A percentile compares a stretch with the other conserved stretches of the same genome.
phyloP scores from a whole-genome alignment of 2,329 filamentous ascomycete species.

The Ceratocystis alfenasii region DNA sequence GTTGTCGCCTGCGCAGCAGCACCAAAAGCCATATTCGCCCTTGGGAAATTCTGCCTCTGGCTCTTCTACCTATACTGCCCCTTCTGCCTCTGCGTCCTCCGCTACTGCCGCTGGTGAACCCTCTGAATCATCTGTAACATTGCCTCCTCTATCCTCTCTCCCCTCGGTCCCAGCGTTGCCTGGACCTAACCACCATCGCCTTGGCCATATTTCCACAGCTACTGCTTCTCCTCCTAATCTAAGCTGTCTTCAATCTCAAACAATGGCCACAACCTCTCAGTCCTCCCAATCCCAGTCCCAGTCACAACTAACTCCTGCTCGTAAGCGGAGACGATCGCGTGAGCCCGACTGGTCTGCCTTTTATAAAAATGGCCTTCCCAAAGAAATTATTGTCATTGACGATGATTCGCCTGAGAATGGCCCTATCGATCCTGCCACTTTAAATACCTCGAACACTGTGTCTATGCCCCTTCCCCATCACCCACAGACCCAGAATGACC shows the following conservation, averaged over 20 bases:
- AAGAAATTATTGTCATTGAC: constrained; percentile 71
- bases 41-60: not conserved
- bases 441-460: constrained; percentile 23
- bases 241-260: constrained; percentile 11
- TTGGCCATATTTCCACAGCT: constrained; percentile 10
- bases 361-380: constrained; percentile 70
- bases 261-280: constrained; percentile 23
- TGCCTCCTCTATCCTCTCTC: constrained; percentile 28
- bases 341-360: constrained; percentile 69
- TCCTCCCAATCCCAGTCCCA: constrained; percentile 24
- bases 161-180: constrained; percentile 18
- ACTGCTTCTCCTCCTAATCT: constrained; percentile 18
- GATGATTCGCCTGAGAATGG: constrained; percentile 57
- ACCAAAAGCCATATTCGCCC: constrained; percentile 19
- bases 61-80: constrained; percentile 24
- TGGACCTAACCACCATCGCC: constrained; percentile 16
- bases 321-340: constrained; percentile 47
- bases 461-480: constrained; percentile 25
- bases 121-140: constrained; percentile 28
- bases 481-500: constrained; percentile 24
- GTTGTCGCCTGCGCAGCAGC: constrained; percentile 25
- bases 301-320: constrained; percentile 8
- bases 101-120: too few species aligned
- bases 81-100: constrained; percentile 29
- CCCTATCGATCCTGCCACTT: constrained; percentile 24